Evolutionary conservation across 2,329 filamentous ascomycete species (phyloP).

Genomic region (Talaromyces sp.): DNA sequence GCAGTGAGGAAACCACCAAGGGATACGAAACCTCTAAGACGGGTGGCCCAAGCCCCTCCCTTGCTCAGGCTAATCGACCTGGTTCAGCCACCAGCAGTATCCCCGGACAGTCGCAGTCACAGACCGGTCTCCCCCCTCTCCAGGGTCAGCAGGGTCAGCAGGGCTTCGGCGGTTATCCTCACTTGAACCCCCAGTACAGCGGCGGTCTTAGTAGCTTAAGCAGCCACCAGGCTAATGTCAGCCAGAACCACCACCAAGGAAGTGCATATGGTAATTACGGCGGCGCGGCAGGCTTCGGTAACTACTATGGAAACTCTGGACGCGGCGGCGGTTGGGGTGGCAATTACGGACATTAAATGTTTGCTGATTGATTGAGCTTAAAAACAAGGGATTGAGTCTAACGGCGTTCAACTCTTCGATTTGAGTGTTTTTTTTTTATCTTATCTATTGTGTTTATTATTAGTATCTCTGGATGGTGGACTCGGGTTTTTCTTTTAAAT

Average conservation of each 20-base stretch:
- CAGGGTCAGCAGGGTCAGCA: conserved; percentile 54
- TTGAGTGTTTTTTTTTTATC: conserved; percentile 19
- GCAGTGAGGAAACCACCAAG: conserved; percentile 55
- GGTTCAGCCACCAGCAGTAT: conserved; percentile 61
- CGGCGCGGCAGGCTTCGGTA: conserved; percentile 36
- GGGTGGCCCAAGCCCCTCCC: conserved; percentile 58
- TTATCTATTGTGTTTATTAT: conserved; percentile 13
- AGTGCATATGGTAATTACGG: conserved; percentile 44
- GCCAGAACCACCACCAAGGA: conserved; percentile 40
- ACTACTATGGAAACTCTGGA: conserved; percentile 44
- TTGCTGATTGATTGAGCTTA: background rate
- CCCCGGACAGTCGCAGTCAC: conserved; percentile 49
- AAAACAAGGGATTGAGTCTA: conserved; percentile 20
- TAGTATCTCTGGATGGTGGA: conserved; percentile 14
- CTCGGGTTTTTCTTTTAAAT: conserved; percentile 4
- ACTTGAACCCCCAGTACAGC: conserved; percentile 53
- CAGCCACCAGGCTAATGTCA: conserved; percentile 41
- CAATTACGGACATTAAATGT: conserved; percentile 46
- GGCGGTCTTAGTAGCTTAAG: conserved; percentile 44
- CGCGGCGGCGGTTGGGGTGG: conserved; percentile 47
- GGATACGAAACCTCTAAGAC: conserved; percentile 57
- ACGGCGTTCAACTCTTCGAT: conserved; percentile 23
- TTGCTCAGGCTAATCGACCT: conserved; percentile 61
- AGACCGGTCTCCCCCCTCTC: conserved; percentile 53
- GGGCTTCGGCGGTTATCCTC: conserved; percentile 56